Evolutionary conservation across 768 basidiomycete genomes (phyloP), one percentile per base, ranked within the genome.

Genomic region (Trametes cingulata): DNA sequence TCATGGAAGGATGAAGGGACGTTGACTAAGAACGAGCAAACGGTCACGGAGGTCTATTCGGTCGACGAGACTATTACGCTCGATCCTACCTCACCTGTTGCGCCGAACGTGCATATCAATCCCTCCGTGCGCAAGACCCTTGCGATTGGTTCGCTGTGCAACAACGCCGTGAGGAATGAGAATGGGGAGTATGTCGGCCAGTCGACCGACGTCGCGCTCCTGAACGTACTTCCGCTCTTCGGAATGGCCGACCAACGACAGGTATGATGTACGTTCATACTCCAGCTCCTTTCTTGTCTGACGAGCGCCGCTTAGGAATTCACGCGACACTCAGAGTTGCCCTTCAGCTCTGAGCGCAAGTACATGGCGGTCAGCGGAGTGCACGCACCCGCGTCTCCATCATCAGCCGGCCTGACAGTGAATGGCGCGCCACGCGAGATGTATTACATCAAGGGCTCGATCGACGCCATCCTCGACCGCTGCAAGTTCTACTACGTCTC

Each of bases 11-110:
- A 1, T 51, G 25, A 36, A 81, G 93, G 95, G 19, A 98, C 95
- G 0, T 75, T 98, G 61, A 98, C 95, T 1, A 94, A 87, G 73
- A 98, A 98, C 73, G 94, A 97, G 67, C 95, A 96, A 78, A 97
- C 94, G 0, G 93, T 98, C 2, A 91, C 87, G 0, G 90, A 95
- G 64, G 79, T 89, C 9, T 98, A 97, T 72, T 79, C 86, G 0
- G 90, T 96, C 8, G 95, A 97, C 65, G 95, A 96, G 70, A 78
- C 79, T 3, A 69, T 92, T 27, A 79, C 80, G 47, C 73, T 97
- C 19, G 88, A 92, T 61, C 82, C 83, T 0, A 69, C 79, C 0
- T 73, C 77, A 15, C 73, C 79, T 3, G 72, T 76, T 1, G 37
- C 75, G 66, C 56, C 78, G 70, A 22, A 67, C 27, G 47, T 56